A percentile compares a stretch with the other conserved stretches of the same genome.
phyloP scores from a whole-genome alignment of 2,329 filamentous ascomycete species.

The Raffaelea ambrosiae region DNA sequence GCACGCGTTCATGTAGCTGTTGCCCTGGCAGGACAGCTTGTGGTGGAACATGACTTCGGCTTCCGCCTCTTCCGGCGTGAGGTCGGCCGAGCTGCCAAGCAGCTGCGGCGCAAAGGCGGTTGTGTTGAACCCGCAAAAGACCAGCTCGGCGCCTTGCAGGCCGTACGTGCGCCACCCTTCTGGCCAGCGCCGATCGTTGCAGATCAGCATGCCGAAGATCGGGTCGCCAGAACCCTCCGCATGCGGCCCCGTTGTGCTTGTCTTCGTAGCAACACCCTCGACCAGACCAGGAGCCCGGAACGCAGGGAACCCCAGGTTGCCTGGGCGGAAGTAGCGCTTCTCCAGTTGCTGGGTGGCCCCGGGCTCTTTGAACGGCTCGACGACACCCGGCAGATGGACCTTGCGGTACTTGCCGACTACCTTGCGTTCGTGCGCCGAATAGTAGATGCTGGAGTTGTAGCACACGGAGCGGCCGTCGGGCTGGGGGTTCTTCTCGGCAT shows the following conservation, averaged over 20 bases:
- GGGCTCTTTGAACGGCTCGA: conserved; percentile 38
- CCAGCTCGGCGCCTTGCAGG: conserved; percentile 37
- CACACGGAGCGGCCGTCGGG: conserved; percentile 19
- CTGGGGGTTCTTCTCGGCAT: conserved; percentile 33
- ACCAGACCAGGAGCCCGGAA: conserved; percentile 41
- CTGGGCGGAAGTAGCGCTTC: conserved; percentile 44
- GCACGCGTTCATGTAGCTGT: conserved; percentile 41
- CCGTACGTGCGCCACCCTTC: conserved; percentile 41
- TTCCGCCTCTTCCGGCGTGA: conserved; percentile 19
- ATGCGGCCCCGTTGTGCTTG: neutral
- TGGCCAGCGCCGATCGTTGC: conserved; percentile 43
- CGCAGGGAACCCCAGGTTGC: conserved; percentile 42
- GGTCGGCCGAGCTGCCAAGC: conserved; percentile 23
- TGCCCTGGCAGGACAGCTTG: conserved; percentile 36
- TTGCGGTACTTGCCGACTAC: conserved; percentile 45
- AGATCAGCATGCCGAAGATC: conserved; percentile 44
- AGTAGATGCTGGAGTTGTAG: conserved; percentile 44
- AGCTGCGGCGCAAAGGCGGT: conserved; percentile 34
- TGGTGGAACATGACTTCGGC: conserved; percentile 39
- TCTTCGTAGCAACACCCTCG: conserved; percentile 23
- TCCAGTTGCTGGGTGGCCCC: conserved; percentile 43
- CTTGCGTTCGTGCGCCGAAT: conserved; percentile 29
- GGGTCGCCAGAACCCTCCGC: conserved; percentile 32
- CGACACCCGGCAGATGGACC: conserved; percentile 42
- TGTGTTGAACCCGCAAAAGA: conserved; percentile 35